Base-by-base conservation (phyloP, 371 early-diverging fungal genomes). In the Dichotomocladium elegans region DNA sequence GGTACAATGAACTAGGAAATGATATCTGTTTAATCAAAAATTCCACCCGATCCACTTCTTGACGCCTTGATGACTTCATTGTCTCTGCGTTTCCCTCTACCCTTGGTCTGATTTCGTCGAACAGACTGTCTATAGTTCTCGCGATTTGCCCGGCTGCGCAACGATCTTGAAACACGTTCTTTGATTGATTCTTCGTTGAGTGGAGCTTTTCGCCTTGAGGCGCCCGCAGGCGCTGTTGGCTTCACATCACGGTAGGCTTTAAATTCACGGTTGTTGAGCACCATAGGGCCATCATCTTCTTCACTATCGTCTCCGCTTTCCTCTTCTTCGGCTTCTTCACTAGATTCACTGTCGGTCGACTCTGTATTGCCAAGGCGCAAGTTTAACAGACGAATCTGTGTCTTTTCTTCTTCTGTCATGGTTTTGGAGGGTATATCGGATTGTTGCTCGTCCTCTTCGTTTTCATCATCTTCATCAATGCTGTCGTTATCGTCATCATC, bases 201-300 rank as follows among this genome's bases (percentile, higher is more conserved):
- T 28, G 65, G 63, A 29, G 57, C 58, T n/a, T 55, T 72, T 57
- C 61, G 56, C 42, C 37, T 58, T 50, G 37, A 51, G 44, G 61
- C 61, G 53, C 61, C 71, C 27, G 55, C 35, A 4, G 49, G 58
- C 34, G 51, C 31, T 6, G 17, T 33, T 41, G 24, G 27, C 17
- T 61, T 63, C 11, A 56, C 55, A 58, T 84, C 85, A 12, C 83
- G 71, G 48, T 81, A 66, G 5, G 82, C 83, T 40, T 81, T 79
- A 53, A 64, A 85, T 8, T 68, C 67, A 25, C 82, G 69, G 60
- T 87, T 83, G 61, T 79, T 81, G 44, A 71, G 53, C 15, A 60
- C 51, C 41, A 61, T 62, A 24, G 66, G 60, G 37, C 61, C 60
- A 17, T 62, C 78, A 6, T 60, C 17, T 17, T 68, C 66, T 9